Conservation (phyloP, 805 yeast species). For the Candida vaughaniae region DNA sequence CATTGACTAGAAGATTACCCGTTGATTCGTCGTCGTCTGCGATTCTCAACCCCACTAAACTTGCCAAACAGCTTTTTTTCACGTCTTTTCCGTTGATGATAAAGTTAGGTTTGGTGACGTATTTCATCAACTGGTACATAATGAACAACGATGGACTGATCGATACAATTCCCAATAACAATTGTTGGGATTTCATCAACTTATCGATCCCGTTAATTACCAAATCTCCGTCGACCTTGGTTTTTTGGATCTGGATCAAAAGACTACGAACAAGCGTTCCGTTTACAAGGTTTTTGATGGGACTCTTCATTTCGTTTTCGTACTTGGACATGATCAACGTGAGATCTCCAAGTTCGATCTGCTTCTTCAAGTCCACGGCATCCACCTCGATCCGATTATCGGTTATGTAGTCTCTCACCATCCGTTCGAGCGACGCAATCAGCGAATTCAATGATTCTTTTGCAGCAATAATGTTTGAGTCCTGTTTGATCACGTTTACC, state of each 20-base stretch:
- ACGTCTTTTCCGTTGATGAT: slow-evolving; percentile 30
- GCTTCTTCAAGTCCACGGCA: slow-evolving; percentile 35
- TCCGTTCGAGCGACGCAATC: slow-evolving; percentile 75
- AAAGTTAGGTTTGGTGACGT: slow-evolving; percentile 32
- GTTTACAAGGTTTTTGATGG: slow-evolving; percentile 57
- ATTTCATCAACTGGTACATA: slow-evolving; percentile 45
- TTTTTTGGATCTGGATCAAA: slow-evolving; percentile 90
- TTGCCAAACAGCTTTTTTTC: slow-evolving; percentile 48
- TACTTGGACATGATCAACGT: slow-evolving; percentile 78
- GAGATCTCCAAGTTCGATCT: slow-evolving; percentile 72
- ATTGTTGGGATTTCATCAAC: slow-evolving; percentile 83
- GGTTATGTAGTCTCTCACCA: slow-evolving; percentile 70
- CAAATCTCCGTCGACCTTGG: slow-evolving; percentile 90
- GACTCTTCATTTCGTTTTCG: slow-evolving; percentile 70
- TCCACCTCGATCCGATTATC: slow-evolving; percentile 11
- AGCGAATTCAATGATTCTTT: slow-evolving; percentile 79
- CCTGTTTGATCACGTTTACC: slow-evolving; percentile 79
- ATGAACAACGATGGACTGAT: slow-evolving; percentile 75
- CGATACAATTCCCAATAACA: slow-evolving; percentile 91
- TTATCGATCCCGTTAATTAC: slow-evolving; percentile 92
- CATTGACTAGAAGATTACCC: slow-evolving; percentile 15
- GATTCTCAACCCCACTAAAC: slow-evolving; percentile 49
- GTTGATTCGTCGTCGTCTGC: slow-evolving; percentile 11
- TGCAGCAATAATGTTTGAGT: slow-evolving; percentile 63
- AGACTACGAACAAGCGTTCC: slow-evolving; percentile 78